Conservation (phyloP, 1,139 yeast species). For the Nadsonia starkeyi-henricii region DNA sequence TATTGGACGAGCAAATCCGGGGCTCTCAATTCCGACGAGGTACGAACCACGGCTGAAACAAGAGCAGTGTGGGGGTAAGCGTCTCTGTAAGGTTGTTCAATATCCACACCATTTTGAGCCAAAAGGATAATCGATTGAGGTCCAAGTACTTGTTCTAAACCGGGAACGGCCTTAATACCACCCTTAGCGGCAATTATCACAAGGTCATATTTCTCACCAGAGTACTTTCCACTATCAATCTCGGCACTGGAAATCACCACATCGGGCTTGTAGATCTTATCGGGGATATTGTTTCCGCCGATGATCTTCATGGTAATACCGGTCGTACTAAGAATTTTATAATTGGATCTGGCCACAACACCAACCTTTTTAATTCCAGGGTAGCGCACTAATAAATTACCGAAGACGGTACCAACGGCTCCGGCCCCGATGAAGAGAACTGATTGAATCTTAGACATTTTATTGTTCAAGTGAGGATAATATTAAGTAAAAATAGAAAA, state of each 20-base stretch:
- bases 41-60: constrained; percentile 13
- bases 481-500: too few relatives aligned
- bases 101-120: constrained; percentile 17
- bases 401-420: constrained; percentile 14
- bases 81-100: constrained; percentile 13
- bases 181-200: constrained; percentile 14
- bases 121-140: constrained; percentile 11
- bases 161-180: constrained; percentile 9
- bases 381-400: constrained; percentile 6
- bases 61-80: constrained; percentile 12
- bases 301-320: constrained; percentile 6
- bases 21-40: constrained; percentile 9
- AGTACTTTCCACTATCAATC: constrained; percentile 25
- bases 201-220: constrained; percentile 12
- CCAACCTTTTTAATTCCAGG: constrained; percentile 8
- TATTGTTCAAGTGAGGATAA: too few relatives aligned
- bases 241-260: constrained; percentile 2
- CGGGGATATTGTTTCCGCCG: constrained; percentile 1
- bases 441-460: background rate
- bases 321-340: constrained; percentile 7
- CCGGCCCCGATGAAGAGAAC: constrained; percentile 13
- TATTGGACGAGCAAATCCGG: constrained; percentile 24
- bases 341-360: constrained; percentile 14
- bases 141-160: constrained; percentile 10
- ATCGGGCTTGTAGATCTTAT: constrained; percentile 8